Conservation (phyloP, 306 rosid genomes). For the Begonia peltatifolia region DNA sequence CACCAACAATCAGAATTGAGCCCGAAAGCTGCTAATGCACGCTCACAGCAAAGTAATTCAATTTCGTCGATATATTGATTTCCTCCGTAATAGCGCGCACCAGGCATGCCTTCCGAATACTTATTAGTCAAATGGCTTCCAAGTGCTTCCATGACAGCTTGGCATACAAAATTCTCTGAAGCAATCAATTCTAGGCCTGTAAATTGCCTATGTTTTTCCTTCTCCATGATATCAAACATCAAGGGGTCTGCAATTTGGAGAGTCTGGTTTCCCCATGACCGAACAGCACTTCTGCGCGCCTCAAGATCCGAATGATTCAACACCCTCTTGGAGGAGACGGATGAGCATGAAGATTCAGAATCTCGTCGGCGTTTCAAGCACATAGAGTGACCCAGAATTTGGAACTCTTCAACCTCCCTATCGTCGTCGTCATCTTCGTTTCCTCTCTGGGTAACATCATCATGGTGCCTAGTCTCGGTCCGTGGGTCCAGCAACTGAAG, state of each 20-base stretch:
- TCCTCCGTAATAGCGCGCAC: constrained; percentile 70
- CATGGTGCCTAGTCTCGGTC: constrained; percentile 15
- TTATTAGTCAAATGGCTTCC: constrained; percentile 90
- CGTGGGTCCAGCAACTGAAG: constrained; percentile 67
- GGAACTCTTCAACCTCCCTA: constrained; percentile 62
- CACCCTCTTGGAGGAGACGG: constrained; percentile 21
- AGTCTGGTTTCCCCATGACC: constrained; percentile 60
- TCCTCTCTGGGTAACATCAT: constrained; percentile 15
- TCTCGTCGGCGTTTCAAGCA: constrained; percentile 67
- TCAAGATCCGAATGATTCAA: constrained; percentile 40
- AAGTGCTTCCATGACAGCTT: constrained; percentile 79
- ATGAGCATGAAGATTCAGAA: constrained; percentile 38
- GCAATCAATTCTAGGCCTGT: constrained; percentile 81
- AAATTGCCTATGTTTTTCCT: constrained; percentile 64
- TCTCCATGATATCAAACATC: constrained; percentile 55
- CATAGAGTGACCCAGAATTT: constrained; percentile 78
- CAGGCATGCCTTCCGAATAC: constrained; percentile 89
- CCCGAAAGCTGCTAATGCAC: constrained; percentile 60
- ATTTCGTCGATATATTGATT: constrained; percentile 78
- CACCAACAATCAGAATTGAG: constrained; percentile 69
- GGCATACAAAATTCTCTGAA: constrained; percentile 79
- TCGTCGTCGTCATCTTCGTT: constrained; percentile 26
- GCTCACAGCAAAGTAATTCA: constrained; percentile 63
- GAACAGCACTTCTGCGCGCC: constrained; percentile 38
- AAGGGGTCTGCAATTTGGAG: constrained; percentile 59